Evolutionary conservation across 2,329 filamentous ascomycete species (phyloP).

Genomic region (Pseudogymnoascus sp.): DNA sequence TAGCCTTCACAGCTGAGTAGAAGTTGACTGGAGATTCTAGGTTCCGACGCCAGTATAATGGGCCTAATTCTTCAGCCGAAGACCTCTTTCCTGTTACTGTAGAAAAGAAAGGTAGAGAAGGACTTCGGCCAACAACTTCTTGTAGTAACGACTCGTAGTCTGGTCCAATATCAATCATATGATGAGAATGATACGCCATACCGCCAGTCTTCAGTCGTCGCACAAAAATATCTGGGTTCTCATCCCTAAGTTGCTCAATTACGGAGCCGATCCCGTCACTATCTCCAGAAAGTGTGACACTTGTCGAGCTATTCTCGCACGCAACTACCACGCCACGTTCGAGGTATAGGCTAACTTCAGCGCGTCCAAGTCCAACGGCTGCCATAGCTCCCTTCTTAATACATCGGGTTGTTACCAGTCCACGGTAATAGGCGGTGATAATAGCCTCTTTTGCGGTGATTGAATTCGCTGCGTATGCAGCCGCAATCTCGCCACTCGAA

Average conservation of each 20-base stretch:
- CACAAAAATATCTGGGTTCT: slow-evolving; percentile 14
- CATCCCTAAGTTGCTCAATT: slow-evolving; percentile 17
- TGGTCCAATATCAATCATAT: slow-evolving; percentile 25
- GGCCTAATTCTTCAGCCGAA: slow-evolving; percentile 1
- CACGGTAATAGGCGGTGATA: slow-evolving; percentile 37
- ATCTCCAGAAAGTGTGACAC: slow-evolving; percentile 22
- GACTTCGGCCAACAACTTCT: background rate
- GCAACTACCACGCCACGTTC: slow-evolving; percentile 23
- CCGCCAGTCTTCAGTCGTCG: slow-evolving; percentile 18
- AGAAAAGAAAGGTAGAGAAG: background rate
- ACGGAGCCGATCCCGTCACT: slow-evolving; percentile 10
- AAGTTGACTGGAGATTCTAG: slow-evolving; percentile 37
- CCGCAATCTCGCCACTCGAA: slow-evolving; percentile 40
- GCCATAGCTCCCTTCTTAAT: slow-evolving; percentile 41
- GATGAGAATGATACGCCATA: slow-evolving; percentile 25
- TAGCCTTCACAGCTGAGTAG: slow-evolving; percentile 15
- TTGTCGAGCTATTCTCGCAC: slow-evolving; percentile 24
- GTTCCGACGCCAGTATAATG: slow-evolving; percentile 38
- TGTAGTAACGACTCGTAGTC: slow-evolving; percentile 16
- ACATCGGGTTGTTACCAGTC: slow-evolving; percentile 24
- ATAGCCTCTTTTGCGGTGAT: slow-evolving; percentile 28
- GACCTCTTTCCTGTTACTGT: slow-evolving; percentile 12
- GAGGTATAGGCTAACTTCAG: slow-evolving; percentile 11
- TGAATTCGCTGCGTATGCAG: slow-evolving; percentile 34
- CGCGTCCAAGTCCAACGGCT: slow-evolving; percentile 35